Percentiles rank a stretch among this genome's conserved stretches.
These are phyloP conservation scores for Stentor coeruleus DNA, from an alignment of 73 alveolate genomes.

Conservation along the genomic window DNA sequence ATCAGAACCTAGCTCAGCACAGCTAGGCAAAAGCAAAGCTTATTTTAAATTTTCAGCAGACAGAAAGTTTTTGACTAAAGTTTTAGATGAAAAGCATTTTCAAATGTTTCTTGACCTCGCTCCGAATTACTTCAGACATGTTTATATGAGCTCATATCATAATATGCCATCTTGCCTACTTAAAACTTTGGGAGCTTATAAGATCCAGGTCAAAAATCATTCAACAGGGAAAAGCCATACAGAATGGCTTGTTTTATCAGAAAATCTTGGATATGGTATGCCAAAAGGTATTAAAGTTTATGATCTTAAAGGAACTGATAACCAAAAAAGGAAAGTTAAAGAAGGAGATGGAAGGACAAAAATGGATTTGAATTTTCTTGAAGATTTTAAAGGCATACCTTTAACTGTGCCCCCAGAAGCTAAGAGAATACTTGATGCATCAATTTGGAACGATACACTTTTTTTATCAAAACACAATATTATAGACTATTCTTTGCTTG, in stretches of 20 bases:
- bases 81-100: constrained; percentile 39
- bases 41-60: constrained; percentile 25
- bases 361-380: constrained; percentile 29
- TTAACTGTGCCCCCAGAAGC: neutral
- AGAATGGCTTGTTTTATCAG: constrained; percentile 11
- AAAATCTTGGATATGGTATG: constrained; percentile 4
- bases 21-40: constrained; percentile 43
- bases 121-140: constrained; percentile 43
- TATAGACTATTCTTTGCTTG: constrained; percentile 40
- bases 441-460: constrained; percentile 30
- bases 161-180: constrained; percentile 31
- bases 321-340: constrained; percentile 20
- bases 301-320: constrained; percentile 32
- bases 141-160: constrained; percentile 44
- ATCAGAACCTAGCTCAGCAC: neutral
- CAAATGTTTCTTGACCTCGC: constrained; percentile 53
- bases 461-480: constrained; percentile 29
- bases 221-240: neutral
- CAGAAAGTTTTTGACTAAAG: constrained; percentile 37
- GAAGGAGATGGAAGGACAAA: constrained; percentile 14
- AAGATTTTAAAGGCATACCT: constrained; percentile 25
- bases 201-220: constrained; percentile 28
- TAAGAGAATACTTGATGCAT: constrained; percentile 20
- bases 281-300: constrained; percentile 6
- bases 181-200: constrained; percentile 45